Evolutionary conservation across 306 rosid species (phyloP), one percentile per base, ranked within the genome.

Genomic region (Heteromeles arbutifolia): DNA sequence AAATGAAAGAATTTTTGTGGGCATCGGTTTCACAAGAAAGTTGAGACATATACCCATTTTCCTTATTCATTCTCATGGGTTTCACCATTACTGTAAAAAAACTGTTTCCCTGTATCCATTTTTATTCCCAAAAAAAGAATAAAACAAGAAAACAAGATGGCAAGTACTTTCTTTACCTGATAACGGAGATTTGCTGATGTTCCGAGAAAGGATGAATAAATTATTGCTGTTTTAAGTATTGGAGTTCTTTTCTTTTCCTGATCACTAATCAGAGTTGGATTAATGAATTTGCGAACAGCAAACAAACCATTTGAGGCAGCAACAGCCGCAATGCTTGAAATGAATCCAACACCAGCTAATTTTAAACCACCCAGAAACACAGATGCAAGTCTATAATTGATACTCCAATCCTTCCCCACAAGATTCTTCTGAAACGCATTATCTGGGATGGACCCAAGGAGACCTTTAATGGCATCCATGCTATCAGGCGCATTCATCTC

Each of bases 381-480:
- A 17, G 98, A 90, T 74, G 95, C 96, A 54, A 95, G 69, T 87
- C 98, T 87, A 79, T 88, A 91, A 79, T 83, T 85, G 85, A 92
- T 78, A 74, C 86, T 83, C 98, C 97, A 95, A 79, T 95, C 82
- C 82, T 80, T 90, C 80, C 98, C 98, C 15, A 64, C 96, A 32
- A 85, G 87, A 82, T 69, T 92, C 83, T 90, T 95, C 78, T 95
- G 98, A 82, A 95, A 95, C 34, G 98, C 98, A 83, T 95, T 95
- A 79, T 92, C 98, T 25, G 98, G 98, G 76, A 95, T 95, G 79
- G 96, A 90, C 19, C 96, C 97, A 73, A 94, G 93, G 77, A 92
- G 89, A 80, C 85, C 97, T 69, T 86, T 82, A 78, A 94, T 81
- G 74, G 87, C 72, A 81, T 82, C 85, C 69, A 92, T 62, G 78